These are phyloP conservation scores for Pachysandra terminalis DNA, from an alignment of 164 flowering plant species.

Conservation along the genomic window DNA sequence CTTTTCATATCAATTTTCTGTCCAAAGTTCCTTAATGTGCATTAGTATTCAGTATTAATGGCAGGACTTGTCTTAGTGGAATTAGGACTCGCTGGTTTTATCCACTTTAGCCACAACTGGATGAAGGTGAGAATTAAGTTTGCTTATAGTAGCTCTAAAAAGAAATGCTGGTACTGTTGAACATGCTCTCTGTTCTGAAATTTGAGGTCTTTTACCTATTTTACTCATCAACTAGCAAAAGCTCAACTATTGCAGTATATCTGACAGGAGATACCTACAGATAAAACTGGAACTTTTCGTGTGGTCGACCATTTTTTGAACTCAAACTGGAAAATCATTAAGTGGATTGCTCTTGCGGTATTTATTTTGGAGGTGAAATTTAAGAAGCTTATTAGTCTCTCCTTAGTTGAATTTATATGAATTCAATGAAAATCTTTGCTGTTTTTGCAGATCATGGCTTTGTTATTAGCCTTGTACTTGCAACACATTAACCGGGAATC, in stretches of 20 bases:
- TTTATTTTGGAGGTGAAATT: neutral
- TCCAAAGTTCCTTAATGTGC: neutral
- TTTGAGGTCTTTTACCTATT: neutral
- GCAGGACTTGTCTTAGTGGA: neutral
- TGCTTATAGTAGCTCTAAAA: neutral
- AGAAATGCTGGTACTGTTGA: neutral
- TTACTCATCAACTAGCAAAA: neutral
- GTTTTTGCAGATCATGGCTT: neutral
- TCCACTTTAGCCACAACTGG: neutral
- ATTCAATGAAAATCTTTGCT: too few species aligned
- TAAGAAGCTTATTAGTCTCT: neutral
- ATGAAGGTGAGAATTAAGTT: neutral
- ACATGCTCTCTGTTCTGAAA: neutral
- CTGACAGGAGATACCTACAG: neutral
- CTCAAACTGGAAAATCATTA: neutral
- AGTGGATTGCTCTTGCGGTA: neutral
- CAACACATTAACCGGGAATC: neutral
- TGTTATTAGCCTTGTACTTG: neutral
- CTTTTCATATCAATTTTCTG: neutral
- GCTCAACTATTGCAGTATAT: neutral
- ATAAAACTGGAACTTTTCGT: neutral
- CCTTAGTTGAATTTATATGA: too few species aligned
- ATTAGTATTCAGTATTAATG: neutral
- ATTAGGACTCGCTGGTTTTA: neutral
- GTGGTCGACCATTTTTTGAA: neutral